Evolutionary conservation across 306 rosid genomes (phyloP).

Genomic region (Hylodesmum podocarpum): DNA sequence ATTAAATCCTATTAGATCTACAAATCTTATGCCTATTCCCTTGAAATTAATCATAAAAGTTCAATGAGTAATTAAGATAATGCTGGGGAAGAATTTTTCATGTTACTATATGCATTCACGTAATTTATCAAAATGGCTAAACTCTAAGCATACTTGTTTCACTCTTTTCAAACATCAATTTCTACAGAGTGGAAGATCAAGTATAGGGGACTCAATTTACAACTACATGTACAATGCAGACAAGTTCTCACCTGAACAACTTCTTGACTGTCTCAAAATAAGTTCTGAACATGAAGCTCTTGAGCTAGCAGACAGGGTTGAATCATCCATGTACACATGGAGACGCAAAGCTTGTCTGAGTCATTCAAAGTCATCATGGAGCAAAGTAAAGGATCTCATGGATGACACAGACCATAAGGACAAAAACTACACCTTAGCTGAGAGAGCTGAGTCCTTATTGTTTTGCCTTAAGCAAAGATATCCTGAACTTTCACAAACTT

Average conservation of each 20-base stretch:
- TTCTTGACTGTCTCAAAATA: conserved; percentile 70
- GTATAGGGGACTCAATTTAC: conserved; percentile 77
- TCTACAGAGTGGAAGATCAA: conserved; percentile 76
- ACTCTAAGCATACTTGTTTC: not conserved
- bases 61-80: not conserved
- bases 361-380: conserved; percentile 88
- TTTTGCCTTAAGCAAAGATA: conserved; percentile 81
- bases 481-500: conserved; percentile 94
- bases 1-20: conserved; percentile 1
- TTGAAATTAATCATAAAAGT: conserved; percentile 9
- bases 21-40: conserved; percentile 8
- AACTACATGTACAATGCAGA: conserved; percentile 54
- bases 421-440: conserved; percentile 80
- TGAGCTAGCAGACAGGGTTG: conserved; percentile 82
- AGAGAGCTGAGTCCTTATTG: conserved; percentile 74
- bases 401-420: conserved; percentile 60
- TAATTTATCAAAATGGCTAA: not conserved
- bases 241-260: conserved; percentile 71
- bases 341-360: conserved; percentile 82
- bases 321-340: conserved; percentile 96
- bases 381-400: conserved; percentile 80
- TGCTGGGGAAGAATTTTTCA: conserved; percentile 23
- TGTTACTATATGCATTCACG: conserved; percentile 26
- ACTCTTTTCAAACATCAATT: not conserved
- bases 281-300: conserved; percentile 93